Percentiles rank a stretch among this genome's conserved stretches.
Conservation (phyloP, 148 eudicot species). For the Oxyria digyna region DNA sequence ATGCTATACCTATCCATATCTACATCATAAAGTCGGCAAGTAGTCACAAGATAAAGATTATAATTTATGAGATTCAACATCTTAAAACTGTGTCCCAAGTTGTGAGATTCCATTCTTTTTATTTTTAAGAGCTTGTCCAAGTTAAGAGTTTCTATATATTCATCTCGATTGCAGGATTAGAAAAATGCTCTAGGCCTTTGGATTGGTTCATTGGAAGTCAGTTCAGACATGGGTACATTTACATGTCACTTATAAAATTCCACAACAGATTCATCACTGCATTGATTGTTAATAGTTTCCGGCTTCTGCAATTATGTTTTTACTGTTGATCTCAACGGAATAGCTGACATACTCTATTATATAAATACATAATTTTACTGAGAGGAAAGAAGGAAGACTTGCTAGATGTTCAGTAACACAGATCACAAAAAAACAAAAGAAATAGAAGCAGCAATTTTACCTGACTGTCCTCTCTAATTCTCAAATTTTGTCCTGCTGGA, state of each 20-base stretch:
- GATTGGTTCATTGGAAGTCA: not conserved
- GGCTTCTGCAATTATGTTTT: not conserved
- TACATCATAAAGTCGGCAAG: not conserved
- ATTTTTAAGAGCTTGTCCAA: not conserved
- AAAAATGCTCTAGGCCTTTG: not conserved
- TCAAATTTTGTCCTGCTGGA: slow-evolving; percentile 96
- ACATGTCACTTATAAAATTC: not conserved
- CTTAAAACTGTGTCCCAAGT: too few species aligned
- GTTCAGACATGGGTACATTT: not conserved
- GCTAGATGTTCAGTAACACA: not conserved
- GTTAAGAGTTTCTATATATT: not conserved
- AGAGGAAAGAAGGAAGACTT: not conserved
- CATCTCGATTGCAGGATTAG: not conserved
- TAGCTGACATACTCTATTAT: not conserved
- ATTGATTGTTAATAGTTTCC: not conserved
- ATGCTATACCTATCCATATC: not conserved
- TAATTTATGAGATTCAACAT: not conserved
- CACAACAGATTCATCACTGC: not conserved
- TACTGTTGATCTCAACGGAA: not conserved
- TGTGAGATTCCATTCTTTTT: not conserved
- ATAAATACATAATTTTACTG: not conserved
- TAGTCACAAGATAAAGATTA: not conserved
- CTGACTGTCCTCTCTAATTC: slow-evolving; percentile 93
- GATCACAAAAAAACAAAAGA: not conserved
- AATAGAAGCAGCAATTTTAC: slow-evolving; percentile 17